Evolutionary conservation across 805 yeast species (phyloP), one percentile per base, ranked within the genome.

Genomic region (Kodamaea hsintzibuensis): DNA sequence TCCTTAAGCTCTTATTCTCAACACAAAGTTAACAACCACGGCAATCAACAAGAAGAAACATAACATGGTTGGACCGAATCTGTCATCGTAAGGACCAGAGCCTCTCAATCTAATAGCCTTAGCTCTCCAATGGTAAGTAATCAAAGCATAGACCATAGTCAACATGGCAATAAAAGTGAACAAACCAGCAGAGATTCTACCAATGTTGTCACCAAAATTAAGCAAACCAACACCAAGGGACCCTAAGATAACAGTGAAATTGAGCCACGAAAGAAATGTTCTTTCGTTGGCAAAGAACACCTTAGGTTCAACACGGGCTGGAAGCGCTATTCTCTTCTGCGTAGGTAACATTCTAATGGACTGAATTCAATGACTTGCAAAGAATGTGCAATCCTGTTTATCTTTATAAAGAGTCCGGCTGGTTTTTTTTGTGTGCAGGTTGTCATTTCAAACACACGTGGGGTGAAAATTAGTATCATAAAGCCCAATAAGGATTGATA

Each of bases 81-180:
- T 84, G 73, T 95, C 99, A 68, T 95, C 99, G 69, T 95, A 95
- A n/a, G 99, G 99, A 47, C 99, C 99, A 12, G 96, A 85, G 42
- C 99, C 99, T 73, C 98, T 86, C 74, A 93, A 82, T 73, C 99
- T 86, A 62, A 95, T 95, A 55, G 99, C 99, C 68, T 92, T 91
- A 1, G 99, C 99, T 79, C 99, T 89, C 99, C 99, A 96, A 73
- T 95, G 99, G 72, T 95, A 95, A 10, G 98, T 95, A 47, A 91
- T 82, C 57, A 95, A 81, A 1, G 99, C 99, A 66, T 95, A 95
- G 2, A 87, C 81, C 99, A 95, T 95, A 19, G 99, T 93, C 59
- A 89, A 91, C 98, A 95, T 93, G 58, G 99, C 96, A 53, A 95
- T 92, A 57, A 93, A 79, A 2, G 99, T 96, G 80, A 95, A 95